Evolutionary conservation across 768 basidiomycete genomes (phyloP).

Genomic region (Bullera alba): DNA sequence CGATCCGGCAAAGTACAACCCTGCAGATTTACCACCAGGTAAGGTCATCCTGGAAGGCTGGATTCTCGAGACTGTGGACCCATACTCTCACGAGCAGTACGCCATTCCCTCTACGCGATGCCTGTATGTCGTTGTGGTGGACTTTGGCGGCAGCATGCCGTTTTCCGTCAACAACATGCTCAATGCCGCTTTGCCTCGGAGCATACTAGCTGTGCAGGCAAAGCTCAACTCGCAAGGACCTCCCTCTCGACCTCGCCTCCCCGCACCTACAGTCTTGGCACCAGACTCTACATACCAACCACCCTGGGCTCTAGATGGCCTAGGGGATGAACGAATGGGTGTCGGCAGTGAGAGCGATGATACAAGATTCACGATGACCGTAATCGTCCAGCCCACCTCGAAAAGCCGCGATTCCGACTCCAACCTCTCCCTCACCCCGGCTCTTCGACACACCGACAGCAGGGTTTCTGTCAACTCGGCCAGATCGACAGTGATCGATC

Average conservation of each 20-base stretch:
- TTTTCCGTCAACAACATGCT: slow-evolving; percentile 76
- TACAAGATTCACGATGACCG: slow-evolving; percentile 25
- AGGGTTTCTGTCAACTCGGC: slow-evolving; percentile 44
- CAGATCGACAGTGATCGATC: slow-evolving; percentile 47
- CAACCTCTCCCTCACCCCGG: slow-evolving; percentile 23
- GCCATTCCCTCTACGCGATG: slow-evolving; percentile 88
- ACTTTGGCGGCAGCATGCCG: slow-evolving; percentile 78
- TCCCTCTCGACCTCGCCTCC: slow-evolving; percentile 63
- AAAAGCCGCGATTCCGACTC: background rate
- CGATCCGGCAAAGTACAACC: slow-evolving; percentile 68
- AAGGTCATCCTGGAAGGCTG: slow-evolving; percentile 84
- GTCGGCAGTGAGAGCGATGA: slow-evolving; percentile 25
- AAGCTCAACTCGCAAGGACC: slow-evolving; percentile 63
- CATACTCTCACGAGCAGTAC: slow-evolving; percentile 87
- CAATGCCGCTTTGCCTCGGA: slow-evolving; percentile 67
- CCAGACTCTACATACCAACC: slow-evolving; percentile 23
- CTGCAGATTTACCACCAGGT: slow-evolving; percentile 65
- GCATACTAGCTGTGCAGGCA: slow-evolving; percentile 65
- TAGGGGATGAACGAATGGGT: slow-evolving; percentile 23
- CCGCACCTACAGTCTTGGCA: slow-evolving; percentile 53
- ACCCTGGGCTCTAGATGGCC: slow-evolving; percentile 31
- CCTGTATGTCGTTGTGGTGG: slow-evolving; percentile 73
- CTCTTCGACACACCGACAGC: slow-evolving; percentile 39
- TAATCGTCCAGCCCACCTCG: slow-evolving; percentile 24
- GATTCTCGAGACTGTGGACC: slow-evolving; percentile 93